Evolutionary conservation across 208 protist species (phyloP), one percentile per base, ranked within the genome.

Genomic region (Crithidia fasciculata): DNA sequence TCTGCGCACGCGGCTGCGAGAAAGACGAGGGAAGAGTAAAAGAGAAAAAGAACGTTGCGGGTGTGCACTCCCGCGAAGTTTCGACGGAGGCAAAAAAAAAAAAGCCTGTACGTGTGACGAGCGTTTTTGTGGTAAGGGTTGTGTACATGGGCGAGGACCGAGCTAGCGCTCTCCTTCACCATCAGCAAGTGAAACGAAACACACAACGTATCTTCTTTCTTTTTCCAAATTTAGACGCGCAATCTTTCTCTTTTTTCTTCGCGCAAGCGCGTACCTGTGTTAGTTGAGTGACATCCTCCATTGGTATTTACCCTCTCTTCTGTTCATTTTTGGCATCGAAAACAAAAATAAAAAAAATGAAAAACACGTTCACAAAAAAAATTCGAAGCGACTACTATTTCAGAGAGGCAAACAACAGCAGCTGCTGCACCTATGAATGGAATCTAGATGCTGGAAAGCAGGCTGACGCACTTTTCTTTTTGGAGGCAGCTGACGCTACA

Each of bases 241-340:
- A 1, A 4, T 28, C 8, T 67, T 40, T 54, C 43, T 59, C 18
- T 57, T 52, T 68, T 54, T 64, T 47, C 65, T 54, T 73, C 50
- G 10, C 5, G 53, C 53, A 53, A 53, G 41, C 40, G 50, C 61
- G 19, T 8, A 50, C 43, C 18, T 28, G 55, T 68, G 45, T 61
- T 40, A 40, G 61, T 43, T 18, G n/a, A 53, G 59, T 61, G 59
- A 53, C 65, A 52, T 61, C 13, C 13, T 43, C 12, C 45, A 49
- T 28, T 69, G 50, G 53, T 39, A 70, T 70, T 70, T 53, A 61
- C 65, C 28, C 62, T 55, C 45, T 53, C 45, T 58, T 77, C 45
- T 47, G 69, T 69, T 62, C 50, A 49, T 49, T 49, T 49, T 49
- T 13, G 45, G 12, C 28, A 28, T 28, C 28, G 28, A 49, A 49